Conservation (phyloP, 192 early-diverging fungal genomes). For the Umbelopsis vinacea region DNA sequence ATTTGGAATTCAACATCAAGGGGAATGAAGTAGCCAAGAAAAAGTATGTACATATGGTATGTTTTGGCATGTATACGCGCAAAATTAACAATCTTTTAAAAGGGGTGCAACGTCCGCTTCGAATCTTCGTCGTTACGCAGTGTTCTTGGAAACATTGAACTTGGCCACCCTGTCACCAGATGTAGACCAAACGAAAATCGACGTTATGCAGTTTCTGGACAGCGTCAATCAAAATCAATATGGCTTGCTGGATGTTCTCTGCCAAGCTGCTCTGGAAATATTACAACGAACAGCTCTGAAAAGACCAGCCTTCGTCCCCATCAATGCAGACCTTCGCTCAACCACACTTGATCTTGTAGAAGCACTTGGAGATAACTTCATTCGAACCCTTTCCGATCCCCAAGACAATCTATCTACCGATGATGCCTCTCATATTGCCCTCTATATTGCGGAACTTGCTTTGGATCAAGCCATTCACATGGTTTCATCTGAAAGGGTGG, state of each 20-base stretch:
- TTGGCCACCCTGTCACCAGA: neutral
- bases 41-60: neutral
- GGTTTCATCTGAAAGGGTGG: neutral
- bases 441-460: conserved; percentile 2
- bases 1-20: conserved; percentile 12
- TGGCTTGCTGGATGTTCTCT: conserved; percentile 34
- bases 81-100: neutral
- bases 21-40: neutral
- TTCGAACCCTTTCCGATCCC: neutral
- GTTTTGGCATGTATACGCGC: no score
- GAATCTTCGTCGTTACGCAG: neutral
- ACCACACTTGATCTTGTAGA: conserved; percentile 8
- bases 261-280: conserved; percentile 4
- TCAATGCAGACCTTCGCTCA: neutral
- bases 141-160: neutral
- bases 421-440: neutral
- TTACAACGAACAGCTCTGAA: neutral
- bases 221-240: conserved; percentile 28
- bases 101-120: neutral
- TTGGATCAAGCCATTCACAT: conserved; percentile 15
- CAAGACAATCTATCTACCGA: neutral
- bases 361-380: neutral
- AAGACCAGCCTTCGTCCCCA: neutral
- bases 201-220: conserved; percentile 23
- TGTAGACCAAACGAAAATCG: neutral